A percentile compares a stretch with the other conserved stretches of the same genome.
Conservation (phyloP, 2,329 filamentous ascomycete species). For the Arthroderma sp. region DNA sequence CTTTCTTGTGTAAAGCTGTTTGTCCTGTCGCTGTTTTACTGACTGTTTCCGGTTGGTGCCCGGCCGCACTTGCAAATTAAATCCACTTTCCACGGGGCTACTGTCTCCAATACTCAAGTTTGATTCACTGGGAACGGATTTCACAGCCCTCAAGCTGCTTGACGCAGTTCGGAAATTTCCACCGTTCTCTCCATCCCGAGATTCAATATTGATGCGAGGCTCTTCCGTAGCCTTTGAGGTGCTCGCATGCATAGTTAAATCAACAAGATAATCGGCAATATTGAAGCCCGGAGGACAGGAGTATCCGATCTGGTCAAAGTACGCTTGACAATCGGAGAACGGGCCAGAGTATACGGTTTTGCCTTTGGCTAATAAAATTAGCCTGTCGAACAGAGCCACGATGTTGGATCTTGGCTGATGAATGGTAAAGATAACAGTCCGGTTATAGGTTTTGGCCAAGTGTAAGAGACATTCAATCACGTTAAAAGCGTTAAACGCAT, state of each 20-base stretch:
- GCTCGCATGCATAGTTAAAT: constrained; percentile 91
- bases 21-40: constrained; percentile 72
- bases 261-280: constrained; percentile 94
- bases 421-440: constrained; percentile 96
- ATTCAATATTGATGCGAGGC: constrained; percentile 47
- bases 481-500: constrained; percentile 96
- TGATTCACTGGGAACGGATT: constrained; percentile 77
- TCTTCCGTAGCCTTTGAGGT: constrained; percentile 43
- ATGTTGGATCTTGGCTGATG: constrained; percentile 98
- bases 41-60: constrained; percentile 63
- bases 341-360: constrained; percentile 87
- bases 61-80: constrained; percentile 50
- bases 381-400: constrained; percentile 85
- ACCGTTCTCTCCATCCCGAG: constrained; percentile 38
- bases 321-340: constrained; percentile 74
- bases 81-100: constrained; percentile 42
- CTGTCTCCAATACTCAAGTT: constrained; percentile 58
- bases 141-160: constrained; percentile 76
- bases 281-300: constrained; percentile 93
- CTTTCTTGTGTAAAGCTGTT: constrained; percentile 77
- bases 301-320: constrained; percentile 87
- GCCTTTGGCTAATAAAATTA: constrained; percentile 82
- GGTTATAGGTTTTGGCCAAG: constrained; percentile 87
- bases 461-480: constrained; percentile 93
- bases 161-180: constrained; percentile 51